phyloP scores from a whole-genome alignment of 2,329 filamentous ascomycete genomes.

The Whalleya microplaca region DNA sequence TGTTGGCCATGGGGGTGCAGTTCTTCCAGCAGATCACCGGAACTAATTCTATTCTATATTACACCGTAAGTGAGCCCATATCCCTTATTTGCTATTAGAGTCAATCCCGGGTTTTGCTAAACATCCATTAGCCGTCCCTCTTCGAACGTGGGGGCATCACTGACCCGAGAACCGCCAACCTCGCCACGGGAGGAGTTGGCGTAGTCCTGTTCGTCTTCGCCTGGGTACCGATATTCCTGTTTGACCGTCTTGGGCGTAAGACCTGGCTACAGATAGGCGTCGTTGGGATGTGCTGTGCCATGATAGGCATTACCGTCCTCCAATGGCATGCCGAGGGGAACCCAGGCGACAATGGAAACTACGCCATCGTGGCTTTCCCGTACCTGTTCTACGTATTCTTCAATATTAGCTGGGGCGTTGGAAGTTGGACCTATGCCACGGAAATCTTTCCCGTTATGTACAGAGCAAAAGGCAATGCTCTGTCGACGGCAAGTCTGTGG shows the following conservation, averaged over 20 bases:
- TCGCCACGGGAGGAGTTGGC: slow-evolving; percentile 30
- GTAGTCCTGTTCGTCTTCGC: slow-evolving; percentile 31
- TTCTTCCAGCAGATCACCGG: slow-evolving; percentile 36
- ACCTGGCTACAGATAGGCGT: slow-evolving; percentile 31
- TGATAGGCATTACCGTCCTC: slow-evolving; percentile 29
- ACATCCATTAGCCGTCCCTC: slow-evolving; percentile 16
- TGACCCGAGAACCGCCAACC: slow-evolving; percentile 27
- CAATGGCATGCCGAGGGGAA: slow-evolving; percentile 30
- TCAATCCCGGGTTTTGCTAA: neutral
- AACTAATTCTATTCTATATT: slow-evolving; percentile 38
- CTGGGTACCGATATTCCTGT: slow-evolving; percentile 32
- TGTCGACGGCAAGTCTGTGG: slow-evolving; percentile 35
- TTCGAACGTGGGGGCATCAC: slow-evolving; percentile 28
- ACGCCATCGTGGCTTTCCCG: slow-evolving; percentile 30
- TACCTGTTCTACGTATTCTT: slow-evolving; percentile 32
- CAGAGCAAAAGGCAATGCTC: slow-evolving; percentile 31
- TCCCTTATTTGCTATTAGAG: neutral
- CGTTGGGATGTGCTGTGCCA: slow-evolving; percentile 28
- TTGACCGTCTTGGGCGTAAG: slow-evolving; percentile 32
- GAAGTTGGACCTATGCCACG: slow-evolving; percentile 32
- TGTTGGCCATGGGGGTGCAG: slow-evolving; percentile 36
- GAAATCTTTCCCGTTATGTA: slow-evolving; percentile 32
- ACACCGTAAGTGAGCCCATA: slow-evolving; percentile 22
- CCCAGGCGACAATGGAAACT: slow-evolving; percentile 22
- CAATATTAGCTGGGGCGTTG: slow-evolving; percentile 33